Percentiles rank a stretch among this genome's conserved stretches.
These are phyloP conservation scores for Populus hybrid DNA, from an alignment of 441 rosid species.

Conservation along the genomic window DNA sequence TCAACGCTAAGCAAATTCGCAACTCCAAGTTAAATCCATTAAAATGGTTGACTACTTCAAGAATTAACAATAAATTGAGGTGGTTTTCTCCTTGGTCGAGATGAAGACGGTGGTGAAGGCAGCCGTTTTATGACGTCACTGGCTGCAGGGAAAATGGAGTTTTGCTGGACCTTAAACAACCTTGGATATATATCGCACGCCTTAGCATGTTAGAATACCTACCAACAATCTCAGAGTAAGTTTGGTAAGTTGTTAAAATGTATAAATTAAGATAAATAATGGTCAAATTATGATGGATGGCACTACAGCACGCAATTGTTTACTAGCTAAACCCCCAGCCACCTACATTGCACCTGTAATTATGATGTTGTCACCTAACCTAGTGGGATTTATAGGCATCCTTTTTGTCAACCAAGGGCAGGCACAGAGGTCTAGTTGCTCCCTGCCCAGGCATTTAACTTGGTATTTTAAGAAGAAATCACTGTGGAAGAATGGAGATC, in stretches of 20 bases:
- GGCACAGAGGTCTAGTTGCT: background rate
- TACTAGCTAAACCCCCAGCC: background rate
- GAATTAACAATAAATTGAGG: too few relatives aligned
- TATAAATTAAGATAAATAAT: background rate
- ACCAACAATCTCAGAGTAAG: constrained; percentile 17
- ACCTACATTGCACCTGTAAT: constrained; percentile 3
- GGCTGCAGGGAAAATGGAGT: background rate
- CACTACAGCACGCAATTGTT: constrained; percentile 1
- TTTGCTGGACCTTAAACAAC: background rate
- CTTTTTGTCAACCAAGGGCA: background rate
- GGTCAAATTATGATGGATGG: constrained; percentile 22
- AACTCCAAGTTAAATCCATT: too few relatives aligned
- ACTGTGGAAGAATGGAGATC: background rate
- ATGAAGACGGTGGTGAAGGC: background rate
- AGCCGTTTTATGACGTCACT: background rate
- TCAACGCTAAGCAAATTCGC: too few relatives aligned
- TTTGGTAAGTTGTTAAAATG: constrained; percentile 7
- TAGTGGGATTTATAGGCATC: background rate
- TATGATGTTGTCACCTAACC: background rate
- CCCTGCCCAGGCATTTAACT: background rate
- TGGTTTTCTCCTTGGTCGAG: background rate
- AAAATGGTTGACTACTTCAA: too few relatives aligned
- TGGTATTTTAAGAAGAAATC: background rate
- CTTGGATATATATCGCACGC: background rate
- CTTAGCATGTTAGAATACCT: constrained; percentile 20